phyloP scores from a whole-genome alignment of 345 rosid species.

The Durio zibethinus region DNA sequence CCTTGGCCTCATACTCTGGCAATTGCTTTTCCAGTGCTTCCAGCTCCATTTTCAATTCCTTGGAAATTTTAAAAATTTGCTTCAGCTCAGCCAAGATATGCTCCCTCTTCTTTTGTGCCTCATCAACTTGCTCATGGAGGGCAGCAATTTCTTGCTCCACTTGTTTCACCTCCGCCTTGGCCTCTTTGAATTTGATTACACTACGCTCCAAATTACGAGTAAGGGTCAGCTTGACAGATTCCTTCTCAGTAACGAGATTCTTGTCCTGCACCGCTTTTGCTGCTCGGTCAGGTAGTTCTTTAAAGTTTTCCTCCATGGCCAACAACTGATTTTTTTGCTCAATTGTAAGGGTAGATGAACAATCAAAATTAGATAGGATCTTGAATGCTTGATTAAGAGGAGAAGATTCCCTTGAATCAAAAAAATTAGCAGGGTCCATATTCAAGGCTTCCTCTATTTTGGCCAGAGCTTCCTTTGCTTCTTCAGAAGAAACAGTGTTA shows the following conservation, averaged over 20 bases:
- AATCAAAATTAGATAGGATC: background rate
- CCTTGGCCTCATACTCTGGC: background rate
- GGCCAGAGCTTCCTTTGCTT: background rate
- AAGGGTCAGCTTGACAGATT: background rate
- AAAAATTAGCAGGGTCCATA: background rate
- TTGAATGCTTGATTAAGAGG: background rate
- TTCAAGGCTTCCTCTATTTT: background rate
- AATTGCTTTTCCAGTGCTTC: background rate
- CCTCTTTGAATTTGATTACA: background rate
- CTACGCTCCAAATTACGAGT: background rate
- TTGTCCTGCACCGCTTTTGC: background rate
- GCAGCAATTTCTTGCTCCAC: background rate
- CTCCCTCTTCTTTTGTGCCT: background rate
- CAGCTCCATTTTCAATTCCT: background rate
- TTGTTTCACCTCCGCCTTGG: background rate
- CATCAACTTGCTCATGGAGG: background rate
- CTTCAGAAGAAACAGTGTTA: background rate
- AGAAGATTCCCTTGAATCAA: background rate
- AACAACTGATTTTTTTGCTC: background rate
- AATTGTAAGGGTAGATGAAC: background rate
- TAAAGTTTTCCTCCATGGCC: background rate
- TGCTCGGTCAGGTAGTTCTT: background rate
- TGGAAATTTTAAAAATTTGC: background rate
- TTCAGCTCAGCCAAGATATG: too few relatives aligned
- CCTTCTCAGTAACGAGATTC: background rate